phyloP scores from a whole-genome alignment of 2,329 filamentous ascomycete genomes.

The Beauveria bassiana region DNA sequence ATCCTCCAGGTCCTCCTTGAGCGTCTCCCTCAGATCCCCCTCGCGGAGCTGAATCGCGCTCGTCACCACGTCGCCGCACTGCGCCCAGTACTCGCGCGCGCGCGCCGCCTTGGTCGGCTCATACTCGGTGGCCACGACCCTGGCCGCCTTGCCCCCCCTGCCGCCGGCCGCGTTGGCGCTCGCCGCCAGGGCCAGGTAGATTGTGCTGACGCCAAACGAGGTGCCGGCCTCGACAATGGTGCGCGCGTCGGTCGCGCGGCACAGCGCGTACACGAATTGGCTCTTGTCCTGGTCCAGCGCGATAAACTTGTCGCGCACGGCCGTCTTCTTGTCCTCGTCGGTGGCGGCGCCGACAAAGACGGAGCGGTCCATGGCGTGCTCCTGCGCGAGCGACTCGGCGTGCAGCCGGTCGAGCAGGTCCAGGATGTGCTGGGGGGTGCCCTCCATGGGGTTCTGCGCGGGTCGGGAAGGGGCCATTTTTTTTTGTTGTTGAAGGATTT shows the following conservation, averaged over 20 bases:
- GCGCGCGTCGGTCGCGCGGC: slow-evolving; percentile 35
- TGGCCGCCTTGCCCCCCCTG: background rate
- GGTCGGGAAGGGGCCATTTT: background rate
- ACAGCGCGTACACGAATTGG: slow-evolving; percentile 42
- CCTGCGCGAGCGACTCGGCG: slow-evolving; percentile 14
- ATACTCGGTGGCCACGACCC: slow-evolving; percentile 49
- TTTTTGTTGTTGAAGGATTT: background rate
- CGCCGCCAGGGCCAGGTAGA: slow-evolving; percentile 50
- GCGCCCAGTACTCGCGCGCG: slow-evolving; percentile 43
- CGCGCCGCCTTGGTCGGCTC: slow-evolving; percentile 40
- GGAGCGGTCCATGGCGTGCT: slow-evolving; percentile 11
- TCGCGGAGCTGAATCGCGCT: slow-evolving; percentile 43
- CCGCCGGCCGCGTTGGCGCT: slow-evolving; percentile 28
- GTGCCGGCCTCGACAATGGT: slow-evolving; percentile 50
- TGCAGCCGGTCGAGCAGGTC: slow-evolving; percentile 15
- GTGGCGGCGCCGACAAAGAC: slow-evolving; percentile 13
- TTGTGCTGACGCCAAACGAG: slow-evolving; percentile 50
- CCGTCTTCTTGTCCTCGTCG: slow-evolving; percentile 18
- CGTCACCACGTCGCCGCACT: slow-evolving; percentile 37
- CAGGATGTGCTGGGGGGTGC: slow-evolving; percentile 12
- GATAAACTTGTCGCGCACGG: slow-evolving; percentile 45
- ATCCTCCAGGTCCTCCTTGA: slow-evolving; percentile 19
- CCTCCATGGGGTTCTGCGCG: slow-evolving; percentile 11
- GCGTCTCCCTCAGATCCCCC: slow-evolving; percentile 45
- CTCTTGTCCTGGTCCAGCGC: slow-evolving; percentile 48